These are phyloP conservation scores for Cyberlindnera maclurae DNA, from an alignment of 805 yeast genomes.

Conservation along the genomic window DNA sequence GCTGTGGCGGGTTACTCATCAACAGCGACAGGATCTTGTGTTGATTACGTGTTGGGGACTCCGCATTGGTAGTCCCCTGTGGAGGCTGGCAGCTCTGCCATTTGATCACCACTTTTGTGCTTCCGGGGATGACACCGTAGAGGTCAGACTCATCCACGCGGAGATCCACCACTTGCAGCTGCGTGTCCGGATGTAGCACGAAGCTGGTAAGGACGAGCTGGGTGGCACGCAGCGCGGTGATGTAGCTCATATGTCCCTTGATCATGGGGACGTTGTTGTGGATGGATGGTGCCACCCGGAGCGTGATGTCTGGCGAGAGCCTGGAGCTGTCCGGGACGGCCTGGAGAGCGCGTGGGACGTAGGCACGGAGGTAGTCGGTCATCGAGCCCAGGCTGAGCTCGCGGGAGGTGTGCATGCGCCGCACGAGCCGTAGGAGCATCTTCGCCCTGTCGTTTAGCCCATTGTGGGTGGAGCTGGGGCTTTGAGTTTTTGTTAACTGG, in stretches of 20 bases:
- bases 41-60: not conserved
- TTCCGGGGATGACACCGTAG: constrained; percentile 13
- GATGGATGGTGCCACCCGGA: constrained; percentile 52
- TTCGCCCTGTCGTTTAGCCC: too few species aligned
- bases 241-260: constrained; percentile 48
- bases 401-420: not conserved
- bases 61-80: not conserved
- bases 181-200: constrained; percentile 44
- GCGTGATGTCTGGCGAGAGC: constrained; percentile 39
- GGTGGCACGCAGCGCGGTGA: constrained; percentile 48
- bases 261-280: constrained; percentile 44
- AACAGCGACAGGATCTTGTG: too few species aligned
- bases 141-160: constrained; percentile 14
- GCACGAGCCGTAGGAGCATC: too few species aligned
- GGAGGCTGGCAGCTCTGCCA: constrained; percentile 54
- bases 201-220: constrained; percentile 48
- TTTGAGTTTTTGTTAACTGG: too few species aligned
- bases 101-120: constrained; percentile 45
- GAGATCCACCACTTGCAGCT: constrained; percentile 38
- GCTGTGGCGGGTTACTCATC: not conserved
- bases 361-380: constrained; percentile 37
- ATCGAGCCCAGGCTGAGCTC: constrained; percentile 46
- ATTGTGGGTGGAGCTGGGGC: too few species aligned
- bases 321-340: constrained; percentile 36
- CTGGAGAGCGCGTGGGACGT: constrained; percentile 46